Percentiles rank a stretch among this genome's conserved stretches.
These are phyloP conservation scores for Chaetomium sp. DNA, from an alignment of 2,329 filamentous ascomycete species.

Conservation along the genomic window DNA sequence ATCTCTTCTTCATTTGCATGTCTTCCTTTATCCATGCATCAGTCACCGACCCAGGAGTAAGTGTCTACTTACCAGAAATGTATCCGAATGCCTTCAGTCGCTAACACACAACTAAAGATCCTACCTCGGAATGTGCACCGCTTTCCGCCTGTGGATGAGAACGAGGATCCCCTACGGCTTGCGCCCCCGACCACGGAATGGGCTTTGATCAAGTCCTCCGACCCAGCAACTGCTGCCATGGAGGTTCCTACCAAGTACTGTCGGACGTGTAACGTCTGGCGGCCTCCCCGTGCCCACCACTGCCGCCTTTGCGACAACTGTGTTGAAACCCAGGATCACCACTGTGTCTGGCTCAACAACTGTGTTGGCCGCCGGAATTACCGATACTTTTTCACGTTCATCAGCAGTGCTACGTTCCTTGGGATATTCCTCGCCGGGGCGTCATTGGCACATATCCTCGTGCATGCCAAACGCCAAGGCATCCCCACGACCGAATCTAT, in stretches of 20 bases:
- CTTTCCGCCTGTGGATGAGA: slow-evolving; percentile 68
- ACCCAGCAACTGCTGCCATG: slow-evolving; percentile 75
- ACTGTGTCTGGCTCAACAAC: slow-evolving; percentile 99
- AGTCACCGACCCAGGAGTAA: slow-evolving; percentile 83
- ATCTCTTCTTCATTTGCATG: slow-evolving; percentile 82
- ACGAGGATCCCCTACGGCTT: slow-evolving; percentile 73
- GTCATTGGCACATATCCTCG: slow-evolving; percentile 71
- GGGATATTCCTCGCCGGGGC: slow-evolving; percentile 69
- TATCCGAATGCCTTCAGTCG: background rate
- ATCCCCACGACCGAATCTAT: slow-evolving; percentile 65
- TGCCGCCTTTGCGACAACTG: slow-evolving; percentile 97
- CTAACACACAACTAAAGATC: slow-evolving; percentile 51
- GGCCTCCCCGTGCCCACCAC: slow-evolving; percentile 89
- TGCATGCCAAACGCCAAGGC: slow-evolving; percentile 58
- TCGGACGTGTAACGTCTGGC: slow-evolving; percentile 96
- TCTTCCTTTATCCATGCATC: slow-evolving; percentile 95
- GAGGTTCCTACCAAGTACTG: slow-evolving; percentile 98
- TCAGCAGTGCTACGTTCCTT: slow-evolving; percentile 71
- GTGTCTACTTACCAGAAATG: slow-evolving; percentile 28
- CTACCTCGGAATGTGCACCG: slow-evolving; percentile 86
- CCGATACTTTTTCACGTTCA: slow-evolving; percentile 92
- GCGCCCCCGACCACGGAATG: slow-evolving; percentile 88
- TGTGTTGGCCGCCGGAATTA: slow-evolving; percentile 96
- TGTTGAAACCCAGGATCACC: slow-evolving; percentile 93
- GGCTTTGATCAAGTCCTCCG: slow-evolving; percentile 80